phyloP scores from a whole-genome alignment of 805 yeast species.

The Lipomyces yamadae region DNA sequence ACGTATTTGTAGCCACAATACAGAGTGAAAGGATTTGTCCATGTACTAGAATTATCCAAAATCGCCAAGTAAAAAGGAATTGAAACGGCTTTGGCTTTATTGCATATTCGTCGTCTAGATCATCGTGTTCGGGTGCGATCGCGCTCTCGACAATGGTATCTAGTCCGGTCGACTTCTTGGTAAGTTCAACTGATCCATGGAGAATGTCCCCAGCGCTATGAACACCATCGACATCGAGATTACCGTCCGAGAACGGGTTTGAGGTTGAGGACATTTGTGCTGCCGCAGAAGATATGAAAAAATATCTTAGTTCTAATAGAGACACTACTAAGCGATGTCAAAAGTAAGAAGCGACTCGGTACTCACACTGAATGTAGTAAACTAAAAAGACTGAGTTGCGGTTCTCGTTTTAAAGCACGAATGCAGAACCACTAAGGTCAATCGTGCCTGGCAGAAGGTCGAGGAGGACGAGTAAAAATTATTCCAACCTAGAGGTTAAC shows the following conservation, averaged over 20 bases:
- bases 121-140: not conserved
- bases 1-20: slow-evolving; percentile 51
- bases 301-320: no score
- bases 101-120: not conserved
- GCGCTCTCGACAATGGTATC: not conserved
- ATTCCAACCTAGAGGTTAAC: no score
- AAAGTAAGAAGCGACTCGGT: not conserved
- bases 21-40: slow-evolving; percentile 52
- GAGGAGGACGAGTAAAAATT: no score
- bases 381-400: slow-evolving; percentile 12
- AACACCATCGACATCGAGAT: not conserved
- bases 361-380: not conserved
- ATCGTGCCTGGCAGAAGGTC: slow-evolving; percentile 23
- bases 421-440: slow-evolving; percentile 43
- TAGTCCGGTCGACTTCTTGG: not conserved
- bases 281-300: no score
- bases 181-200: slow-evolving; percentile 11
- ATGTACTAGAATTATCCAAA: slow-evolving; percentile 50
- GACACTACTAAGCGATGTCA: not conserved
- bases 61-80: slow-evolving; percentile 45
- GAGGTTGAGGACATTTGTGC: slow-evolving; percentile 4
- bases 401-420: slow-evolving; percentile 41
- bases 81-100: slow-evolving; percentile 24
- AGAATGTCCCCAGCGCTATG: not conserved
- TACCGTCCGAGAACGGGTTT: not conserved